A percentile compares a stretch with the other conserved stretches of the same genome.
These are phyloP conservation scores for Phyllosticta citrichinensis DNA, from an alignment of 2,329 filamentous ascomycete genomes.

Conservation along the genomic window DNA sequence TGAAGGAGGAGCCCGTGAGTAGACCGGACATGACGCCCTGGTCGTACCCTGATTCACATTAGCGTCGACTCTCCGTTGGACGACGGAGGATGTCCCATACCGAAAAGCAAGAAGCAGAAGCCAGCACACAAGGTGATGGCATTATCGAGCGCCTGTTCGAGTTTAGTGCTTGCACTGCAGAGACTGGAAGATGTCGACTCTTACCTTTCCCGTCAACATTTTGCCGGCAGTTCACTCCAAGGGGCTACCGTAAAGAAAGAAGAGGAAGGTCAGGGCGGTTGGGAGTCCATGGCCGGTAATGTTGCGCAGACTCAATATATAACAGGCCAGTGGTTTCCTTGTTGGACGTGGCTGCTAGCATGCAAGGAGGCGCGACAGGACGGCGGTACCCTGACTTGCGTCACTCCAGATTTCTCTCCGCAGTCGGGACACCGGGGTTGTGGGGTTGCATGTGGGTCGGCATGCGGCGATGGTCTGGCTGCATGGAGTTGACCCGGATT, in stretches of 20 bases:
- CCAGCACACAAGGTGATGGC: constrained; percentile 10
- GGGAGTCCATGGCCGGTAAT: neutral
- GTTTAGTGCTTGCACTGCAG: neutral
- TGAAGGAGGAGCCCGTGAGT: constrained; percentile 21
- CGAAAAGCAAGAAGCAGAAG: constrained; percentile 7
- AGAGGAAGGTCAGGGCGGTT: neutral
- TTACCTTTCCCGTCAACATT: constrained; percentile 6
- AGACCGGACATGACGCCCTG: constrained; percentile 31
- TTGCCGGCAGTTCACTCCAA: neutral
- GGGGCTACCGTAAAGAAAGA: neutral
- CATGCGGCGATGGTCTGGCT: neutral
- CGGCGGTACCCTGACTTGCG: neutral
- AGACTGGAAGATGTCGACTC: neutral
- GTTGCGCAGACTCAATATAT: neutral
- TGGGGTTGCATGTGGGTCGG: neutral
- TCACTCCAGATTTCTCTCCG: neutral
- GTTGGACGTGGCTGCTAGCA: neutral
- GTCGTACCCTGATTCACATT: constrained; percentile 23
- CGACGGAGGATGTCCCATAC: neutral
- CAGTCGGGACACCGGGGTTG: neutral
- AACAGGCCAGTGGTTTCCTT: neutral
- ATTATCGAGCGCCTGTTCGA: constrained; percentile 1
- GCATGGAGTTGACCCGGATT: neutral
- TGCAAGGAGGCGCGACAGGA: neutral
- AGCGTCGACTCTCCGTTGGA: neutral